These are phyloP conservation scores for Sordariomycetes sp. DNA, from an alignment of 2,329 filamentous ascomycete species.

Conservation along the genomic window DNA sequence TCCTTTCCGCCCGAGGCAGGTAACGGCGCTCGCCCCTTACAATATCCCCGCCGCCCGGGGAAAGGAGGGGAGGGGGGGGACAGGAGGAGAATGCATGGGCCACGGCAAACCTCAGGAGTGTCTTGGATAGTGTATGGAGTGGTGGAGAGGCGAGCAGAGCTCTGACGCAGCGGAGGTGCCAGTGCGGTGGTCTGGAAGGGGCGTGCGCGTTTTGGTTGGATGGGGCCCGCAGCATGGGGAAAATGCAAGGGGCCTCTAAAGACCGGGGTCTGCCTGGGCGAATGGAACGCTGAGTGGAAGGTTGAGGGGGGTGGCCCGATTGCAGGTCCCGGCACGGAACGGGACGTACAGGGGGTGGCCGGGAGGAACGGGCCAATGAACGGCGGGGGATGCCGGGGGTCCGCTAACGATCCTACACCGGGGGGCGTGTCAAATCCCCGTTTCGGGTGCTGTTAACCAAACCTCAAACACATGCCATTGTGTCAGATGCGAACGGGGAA, in stretches of 20 bases:
- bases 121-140: background rate
- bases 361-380: background rate
- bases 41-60: background rate
- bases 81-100: background rate
- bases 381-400: background rate
- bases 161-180: constrained; percentile 1
- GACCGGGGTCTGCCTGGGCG: background rate
- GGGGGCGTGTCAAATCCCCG: constrained; percentile 1
- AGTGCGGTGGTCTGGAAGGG: background rate
- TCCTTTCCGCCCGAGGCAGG: background rate
- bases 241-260: background rate
- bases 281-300: background rate
- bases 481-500: background rate
- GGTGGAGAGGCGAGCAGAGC: background rate
- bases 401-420: constrained; percentile 2
- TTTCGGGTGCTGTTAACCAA: constrained; percentile 2
- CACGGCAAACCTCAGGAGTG: background rate
- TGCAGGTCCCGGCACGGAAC: background rate
- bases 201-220: constrained; percentile 1
- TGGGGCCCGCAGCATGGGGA: background rate
- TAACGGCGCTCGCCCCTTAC: background rate
- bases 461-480: constrained; percentile 4
- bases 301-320: background rate
- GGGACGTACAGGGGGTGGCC: background rate
- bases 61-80: no score